Base-by-base conservation (phyloP, 2,329 filamentous ascomycete genomes). In the Venturia aucupariae region DNA sequence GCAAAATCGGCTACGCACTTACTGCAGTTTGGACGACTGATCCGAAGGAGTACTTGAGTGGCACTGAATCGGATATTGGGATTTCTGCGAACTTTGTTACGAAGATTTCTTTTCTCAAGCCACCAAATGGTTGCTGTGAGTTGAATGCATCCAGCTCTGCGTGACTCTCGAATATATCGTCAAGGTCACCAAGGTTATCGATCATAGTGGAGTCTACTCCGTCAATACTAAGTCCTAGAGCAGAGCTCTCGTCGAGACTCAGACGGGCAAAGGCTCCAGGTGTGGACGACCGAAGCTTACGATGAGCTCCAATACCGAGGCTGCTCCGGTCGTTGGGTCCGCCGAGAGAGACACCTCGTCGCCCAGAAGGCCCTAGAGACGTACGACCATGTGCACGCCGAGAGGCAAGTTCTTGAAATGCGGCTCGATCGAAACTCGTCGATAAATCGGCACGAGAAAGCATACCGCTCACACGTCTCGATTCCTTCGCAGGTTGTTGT, bases 381-480 rank as follows among this genome's bases (percentile, higher is more conserved):
- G 61, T n/a, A 30, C 62, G 46, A 32, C 30, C 27, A 41, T 55
- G 17, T 30, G 19, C 32, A 63, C 73, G 74, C 62, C 73, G 74
- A 75, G 79, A 69, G 76, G 84, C 82, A 66, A 87, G 84, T 60
- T 96, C 92, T 35, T 86, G 83, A 72, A 96, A 95, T n/a, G 87
- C 83, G 0, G 87, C 82, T 70, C 90, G 84, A 69, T 96, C 92
- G 68, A 93, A 90, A 19, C 88, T 94, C 11, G 90, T 88, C 0
- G 90, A 93, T 24, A 97, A 79, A 72, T 97, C 93, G 39, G 90
- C 89, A 70, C 93, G 84, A 19, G 92, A 92, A 63, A 97, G 81
- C 76, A 96, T 84, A 19, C 93, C 97, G 77, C 94, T 99, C 32
- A 97, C 89, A 61, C 94, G 85, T 54, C 94, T 86, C n/a, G 84